These are phyloP conservation scores for Xylaria sp. DNA, from an alignment of 2,329 filamentous ascomycete genomes.

Conservation along the genomic window DNA sequence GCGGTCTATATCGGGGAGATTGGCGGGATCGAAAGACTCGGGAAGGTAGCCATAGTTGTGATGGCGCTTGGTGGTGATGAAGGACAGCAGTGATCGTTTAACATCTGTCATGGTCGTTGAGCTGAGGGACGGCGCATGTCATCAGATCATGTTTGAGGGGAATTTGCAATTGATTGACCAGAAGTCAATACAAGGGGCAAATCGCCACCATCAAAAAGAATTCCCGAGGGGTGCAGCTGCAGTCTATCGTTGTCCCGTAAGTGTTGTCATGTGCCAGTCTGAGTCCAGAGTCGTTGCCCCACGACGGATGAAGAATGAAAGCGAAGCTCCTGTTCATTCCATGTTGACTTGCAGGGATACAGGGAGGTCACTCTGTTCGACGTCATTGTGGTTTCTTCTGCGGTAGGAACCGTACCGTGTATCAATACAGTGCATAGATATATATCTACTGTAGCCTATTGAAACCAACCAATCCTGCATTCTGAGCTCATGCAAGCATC, in stretches of 20 bases:
- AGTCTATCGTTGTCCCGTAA: slow-evolving; percentile 12
- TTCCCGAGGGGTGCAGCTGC: background rate
- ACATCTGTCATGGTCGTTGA: slow-evolving; percentile 44
- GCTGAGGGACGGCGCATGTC: slow-evolving; percentile 31
- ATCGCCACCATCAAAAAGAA: slow-evolving; percentile 3
- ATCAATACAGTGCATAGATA: background rate
- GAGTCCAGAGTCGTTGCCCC: slow-evolving; percentile 9
- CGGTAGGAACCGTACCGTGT: background rate
- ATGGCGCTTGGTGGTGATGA: slow-evolving; percentile 43
- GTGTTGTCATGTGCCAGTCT: slow-evolving; percentile 20
- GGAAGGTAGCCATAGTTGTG: slow-evolving; percentile 67
- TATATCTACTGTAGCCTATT: background rate
- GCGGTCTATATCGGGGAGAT: slow-evolving; percentile 81
- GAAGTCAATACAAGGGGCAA: background rate
- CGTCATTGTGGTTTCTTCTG: slow-evolving; percentile 29
- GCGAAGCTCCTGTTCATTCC: slow-evolving; percentile 9
- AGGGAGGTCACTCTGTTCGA: slow-evolving; percentile 25
- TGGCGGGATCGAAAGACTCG: slow-evolving; percentile 73
- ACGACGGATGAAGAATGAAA: slow-evolving; percentile 14
- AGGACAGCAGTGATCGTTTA: slow-evolving; percentile 41
- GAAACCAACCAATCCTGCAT: background rate
- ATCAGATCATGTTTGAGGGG: background rate
- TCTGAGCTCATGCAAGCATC: background rate
- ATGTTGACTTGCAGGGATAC: slow-evolving; percentile 30
- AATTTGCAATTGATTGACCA: background rate